phyloP scores from a whole-genome alignment of 164 flowering plant species.

The Stephania cephalantha region DNA sequence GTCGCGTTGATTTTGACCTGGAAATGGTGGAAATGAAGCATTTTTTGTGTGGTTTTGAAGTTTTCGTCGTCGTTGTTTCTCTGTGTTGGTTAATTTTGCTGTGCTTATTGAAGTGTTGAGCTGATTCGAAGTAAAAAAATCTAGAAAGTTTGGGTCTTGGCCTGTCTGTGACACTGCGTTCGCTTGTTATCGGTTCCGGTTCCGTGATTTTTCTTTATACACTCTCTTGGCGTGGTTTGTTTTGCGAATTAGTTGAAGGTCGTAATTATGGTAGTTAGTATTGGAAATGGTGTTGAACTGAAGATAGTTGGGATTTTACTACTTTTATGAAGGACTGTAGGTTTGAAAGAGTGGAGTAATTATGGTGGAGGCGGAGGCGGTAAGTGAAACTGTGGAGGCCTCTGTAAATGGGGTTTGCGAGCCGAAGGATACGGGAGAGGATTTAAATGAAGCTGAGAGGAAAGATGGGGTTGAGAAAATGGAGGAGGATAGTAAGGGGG shows the following conservation, averaged over 20 bases:
- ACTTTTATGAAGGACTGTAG: background rate
- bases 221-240: background rate
- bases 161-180: background rate
- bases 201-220: background rate
- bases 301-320: background rate
- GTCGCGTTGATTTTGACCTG: background rate
- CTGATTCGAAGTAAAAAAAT: background rate
- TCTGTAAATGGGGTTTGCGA: slow-evolving; percentile 10
- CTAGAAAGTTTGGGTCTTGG: background rate
- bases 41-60: background rate
- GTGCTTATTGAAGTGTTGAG: background rate
- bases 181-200: background rate
- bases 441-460: background rate
- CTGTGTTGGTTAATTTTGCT: background rate
- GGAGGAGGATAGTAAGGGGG: slow-evolving; percentile 5
- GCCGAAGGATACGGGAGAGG: slow-evolving; percentile 3
- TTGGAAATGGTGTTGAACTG: slow-evolving; percentile 1
- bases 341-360: background rate
- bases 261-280: background rate
- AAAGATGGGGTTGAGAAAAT: slow-evolving; percentile 4
- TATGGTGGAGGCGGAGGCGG: slow-evolving; percentile 22
- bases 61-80: background rate
- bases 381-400: slow-evolving; percentile 5
- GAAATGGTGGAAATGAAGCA: background rate
- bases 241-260: slow-evolving; percentile 1